Base-by-base conservation (phyloP, 192 early-diverging fungal genomes). In the Coemansia sp. region DNA sequence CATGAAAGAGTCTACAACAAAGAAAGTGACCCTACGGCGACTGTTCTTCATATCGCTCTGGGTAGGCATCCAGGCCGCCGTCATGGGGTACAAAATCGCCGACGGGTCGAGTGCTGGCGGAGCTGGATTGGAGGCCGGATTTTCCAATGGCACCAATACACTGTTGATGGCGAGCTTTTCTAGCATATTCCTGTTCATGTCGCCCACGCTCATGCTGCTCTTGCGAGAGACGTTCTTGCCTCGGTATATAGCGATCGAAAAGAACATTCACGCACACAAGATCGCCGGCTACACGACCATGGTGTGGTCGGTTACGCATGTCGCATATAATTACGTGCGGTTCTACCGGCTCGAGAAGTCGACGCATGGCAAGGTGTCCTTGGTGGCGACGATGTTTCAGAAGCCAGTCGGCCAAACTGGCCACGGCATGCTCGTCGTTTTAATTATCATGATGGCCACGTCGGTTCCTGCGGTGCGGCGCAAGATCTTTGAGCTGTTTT, bases 211-310 rank as follows among this genome's bases (percentile, higher is more conserved):
- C 32, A 84, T 96, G 60, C 87, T 87, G 8, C 61, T 85, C 51
- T 64, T 94, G 19, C 83, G 93, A 14, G 69, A 71, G 4, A 94
- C 94, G 8, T 85, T 87, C 62, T 65, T 94, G 20, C 82, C 77
- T 35, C 78, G 84, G 15, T 65, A 87, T 32, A 69, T 96, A 4
- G 87, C 88, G 3, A 90, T 94, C 63, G 92, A 94, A 71, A 91
- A 93, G 76, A 89, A 89, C 74, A 86, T 89, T 22, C 85, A 89
- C 32, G 90, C 93, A 32, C 92, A 94, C 81, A 93, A 93, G 66
- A 47, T 86, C 38, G 88, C 91, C 17, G 88, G 86, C 7, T 92
- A 87, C 69, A 85, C 84, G 6, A 83, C 93, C 38, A 82, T 89
- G 1, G 82, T 92, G 20, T 91, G 89, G 74, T 76, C 85, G 4